A percentile compares a stretch with the other conserved stretches of the same genome.
Conservation (phyloP, 148 eudicot species). For the Persicaria maculosa region DNA sequence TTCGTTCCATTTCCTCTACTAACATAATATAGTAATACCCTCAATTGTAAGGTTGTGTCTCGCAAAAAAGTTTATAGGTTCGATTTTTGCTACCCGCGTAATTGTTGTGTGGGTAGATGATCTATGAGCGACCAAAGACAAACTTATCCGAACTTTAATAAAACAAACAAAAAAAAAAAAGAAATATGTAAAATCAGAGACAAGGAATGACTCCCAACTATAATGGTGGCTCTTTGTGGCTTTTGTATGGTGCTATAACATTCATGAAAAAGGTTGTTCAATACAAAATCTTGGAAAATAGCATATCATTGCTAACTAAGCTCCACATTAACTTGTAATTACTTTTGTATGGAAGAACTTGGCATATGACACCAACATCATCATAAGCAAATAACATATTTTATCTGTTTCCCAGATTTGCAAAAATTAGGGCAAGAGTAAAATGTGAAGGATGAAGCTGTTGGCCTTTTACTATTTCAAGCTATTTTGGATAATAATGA, state of each 20-base stretch:
- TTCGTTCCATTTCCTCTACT: too few species aligned
- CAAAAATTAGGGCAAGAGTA: constrained; percentile 2
- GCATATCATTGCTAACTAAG: not conserved
- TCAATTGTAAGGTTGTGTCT: too few species aligned
- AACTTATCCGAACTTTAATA: too few species aligned
- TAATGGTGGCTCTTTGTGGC: not conserved
- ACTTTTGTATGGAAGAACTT: too few species aligned
- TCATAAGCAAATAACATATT: not conserved
- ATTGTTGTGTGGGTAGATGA: too few species aligned
- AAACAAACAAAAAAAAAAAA: too few species aligned
- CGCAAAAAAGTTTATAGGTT: too few species aligned
- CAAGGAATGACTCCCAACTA: not conserved
- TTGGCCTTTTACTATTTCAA: not conserved
- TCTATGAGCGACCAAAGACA: too few species aligned
- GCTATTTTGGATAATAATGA: not conserved
- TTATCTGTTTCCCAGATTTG: not conserved
- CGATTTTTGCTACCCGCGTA: too few species aligned
- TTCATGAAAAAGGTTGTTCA: not conserved
- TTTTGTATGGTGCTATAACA: not conserved
- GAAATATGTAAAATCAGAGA: not conserved
- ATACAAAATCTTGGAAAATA: not conserved
- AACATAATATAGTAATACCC: too few species aligned
- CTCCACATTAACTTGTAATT: too few species aligned
- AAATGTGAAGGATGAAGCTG: not conserved
- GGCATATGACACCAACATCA: not conserved